Evolutionary conservation across 1,284 basidiomycete species (phyloP), one percentile per base, ranked within the genome.

Genomic region (Cryptococcus hybrid): DNA sequence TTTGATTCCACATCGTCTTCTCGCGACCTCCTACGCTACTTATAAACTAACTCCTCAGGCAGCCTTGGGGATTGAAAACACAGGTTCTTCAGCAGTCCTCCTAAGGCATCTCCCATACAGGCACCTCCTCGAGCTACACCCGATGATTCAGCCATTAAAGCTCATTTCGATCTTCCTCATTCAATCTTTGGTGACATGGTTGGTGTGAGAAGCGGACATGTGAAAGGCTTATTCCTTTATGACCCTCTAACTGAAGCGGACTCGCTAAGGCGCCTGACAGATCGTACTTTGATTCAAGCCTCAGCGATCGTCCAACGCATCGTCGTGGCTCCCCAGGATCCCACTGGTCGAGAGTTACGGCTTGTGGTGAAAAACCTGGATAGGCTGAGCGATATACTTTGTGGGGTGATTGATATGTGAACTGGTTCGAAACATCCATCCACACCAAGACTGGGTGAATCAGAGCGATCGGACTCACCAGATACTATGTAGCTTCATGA

Each of bases 341-440:
- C 70, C 8, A 64, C 70, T 1, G 24, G 24, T 24, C 24, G 24
- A 30, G 91, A 94, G 70, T 82, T 95, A 56, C 80, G 87, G 60
- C 85, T 86, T 74, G 90, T 91, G 18, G 90, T 94, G 62, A 96
- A 95, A 82, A 93, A 93, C 71, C 80, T 99, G 59, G 95, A 99
- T 79, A 83, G 94, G 57, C 85, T 99, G 62, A 96, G 92, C 73
- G 94, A 99, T 79, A 82, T 96, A 71, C 81, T 99, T 2, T 99
- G 95, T 71, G 89, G 91, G 7, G 92, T 99, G 58, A 98, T 98
- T 62, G 95, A 99, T 78, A 85, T 97, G 67, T 57, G 95, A 99
- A 76, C 84, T 97, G 49, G 83, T 99, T 13, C 84, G 94, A 60
- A 95, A 96, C 71, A 88, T 92, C 0, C 93, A 98, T 80, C 94